phyloP scores from a whole-genome alignment of 768 basidiomycete genomes.

The Dacryopinax primogenitus region DNA sequence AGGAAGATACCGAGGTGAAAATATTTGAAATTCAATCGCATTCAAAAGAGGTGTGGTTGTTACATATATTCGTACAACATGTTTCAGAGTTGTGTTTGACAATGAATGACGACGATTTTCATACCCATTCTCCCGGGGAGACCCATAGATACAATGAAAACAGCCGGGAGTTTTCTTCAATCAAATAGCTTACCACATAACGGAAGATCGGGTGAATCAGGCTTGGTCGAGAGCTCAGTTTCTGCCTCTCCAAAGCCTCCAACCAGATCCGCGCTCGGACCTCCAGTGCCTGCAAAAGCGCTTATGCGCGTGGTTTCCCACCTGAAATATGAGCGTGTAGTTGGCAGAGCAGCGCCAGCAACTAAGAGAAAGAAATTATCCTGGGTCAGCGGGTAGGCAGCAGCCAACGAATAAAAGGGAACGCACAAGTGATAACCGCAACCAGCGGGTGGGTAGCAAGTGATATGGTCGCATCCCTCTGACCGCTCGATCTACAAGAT shows the following conservation, averaged over 20 bases:
- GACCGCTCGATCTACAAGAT: background rate
- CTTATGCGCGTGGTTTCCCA: background rate
- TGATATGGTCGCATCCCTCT: slow-evolving; percentile 3
- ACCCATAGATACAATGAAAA: too few relatives aligned
- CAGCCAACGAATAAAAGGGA: background rate
- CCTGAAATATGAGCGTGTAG: background rate
- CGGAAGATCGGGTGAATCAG: background rate
- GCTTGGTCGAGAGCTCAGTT: background rate
- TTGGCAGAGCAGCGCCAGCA: background rate
- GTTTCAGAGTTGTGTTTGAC: too few relatives aligned
- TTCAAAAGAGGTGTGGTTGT: too few relatives aligned
- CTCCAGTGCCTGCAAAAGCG: background rate
- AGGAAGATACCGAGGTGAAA: too few relatives aligned
- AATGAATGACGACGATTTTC: too few relatives aligned
- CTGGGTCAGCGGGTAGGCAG: background rate
- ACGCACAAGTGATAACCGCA: slow-evolving; percentile 3
- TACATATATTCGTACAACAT: too few relatives aligned
- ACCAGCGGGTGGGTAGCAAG: background rate
- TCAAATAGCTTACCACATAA: background rate
- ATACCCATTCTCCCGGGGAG: too few relatives aligned
- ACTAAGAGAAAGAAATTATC: background rate
- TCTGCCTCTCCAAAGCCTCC: background rate
- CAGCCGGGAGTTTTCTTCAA: too few relatives aligned
- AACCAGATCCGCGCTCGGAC: background rate
- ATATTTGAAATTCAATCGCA: too few relatives aligned